Percentiles rank a stretch among this genome's conserved stretches.
phyloP scores from a whole-genome alignment of 1,284 basidiomycete genomes.

The Apiotrichum porosum region DNA sequence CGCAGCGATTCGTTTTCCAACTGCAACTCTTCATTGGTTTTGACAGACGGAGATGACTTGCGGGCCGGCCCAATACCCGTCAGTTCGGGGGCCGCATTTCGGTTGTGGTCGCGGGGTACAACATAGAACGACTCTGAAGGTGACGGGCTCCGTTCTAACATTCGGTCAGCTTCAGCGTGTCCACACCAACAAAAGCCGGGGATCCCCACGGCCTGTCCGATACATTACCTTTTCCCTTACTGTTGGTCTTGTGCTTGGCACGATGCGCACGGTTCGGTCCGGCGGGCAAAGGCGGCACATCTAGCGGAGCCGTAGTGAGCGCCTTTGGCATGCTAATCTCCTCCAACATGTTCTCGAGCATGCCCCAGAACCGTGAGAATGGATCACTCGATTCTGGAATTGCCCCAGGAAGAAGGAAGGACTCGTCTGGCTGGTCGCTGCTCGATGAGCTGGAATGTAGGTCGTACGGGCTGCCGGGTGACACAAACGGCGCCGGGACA shows the following conservation, averaged over 20 bases:
- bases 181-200: not conserved
- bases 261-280: not conserved
- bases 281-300: not conserved
- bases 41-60: slow-evolving; percentile 17
- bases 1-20: slow-evolving; percentile 47
- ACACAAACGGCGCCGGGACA: slow-evolving; percentile 1
- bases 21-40: slow-evolving; percentile 47
- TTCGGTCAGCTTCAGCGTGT: too few species aligned
- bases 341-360: slow-evolving; percentile 46
- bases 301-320: slow-evolving; percentile 3
- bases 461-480: slow-evolving; percentile 5
- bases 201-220: too few species aligned
- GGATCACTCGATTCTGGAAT: slow-evolving; percentile 42
- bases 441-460: slow-evolving; percentile 38
- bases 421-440: slow-evolving; percentile 29
- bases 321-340: slow-evolving; percentile 46
- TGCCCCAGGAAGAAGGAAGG: slow-evolving; percentile 32
- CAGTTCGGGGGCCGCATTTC: not conserved
- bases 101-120: slow-evolving; percentile 15
- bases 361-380: slow-evolving; percentile 49
- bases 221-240: not conserved
- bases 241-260: not conserved
- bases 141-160: slow-evolving; percentile 10
- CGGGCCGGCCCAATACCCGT: not conserved
- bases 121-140: slow-evolving; percentile 39